Evolutionary conservation across 2,329 filamentous ascomycete species (phyloP).

Genomic region (Gliomastix tumulicola): DNA sequence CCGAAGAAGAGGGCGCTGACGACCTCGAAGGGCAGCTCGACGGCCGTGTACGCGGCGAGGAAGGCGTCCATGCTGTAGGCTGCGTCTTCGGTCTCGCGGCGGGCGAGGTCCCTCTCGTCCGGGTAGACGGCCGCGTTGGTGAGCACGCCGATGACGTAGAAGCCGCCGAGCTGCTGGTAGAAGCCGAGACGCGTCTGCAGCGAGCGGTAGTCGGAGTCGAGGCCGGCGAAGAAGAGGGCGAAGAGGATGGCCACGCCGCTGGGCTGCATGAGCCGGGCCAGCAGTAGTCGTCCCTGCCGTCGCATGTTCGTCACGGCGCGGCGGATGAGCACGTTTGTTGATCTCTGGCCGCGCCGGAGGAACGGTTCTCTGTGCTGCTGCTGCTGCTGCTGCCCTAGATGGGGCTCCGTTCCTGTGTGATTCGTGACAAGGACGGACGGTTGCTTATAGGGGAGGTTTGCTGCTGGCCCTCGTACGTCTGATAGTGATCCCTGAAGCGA

Average conservation of each 20-base stretch:
- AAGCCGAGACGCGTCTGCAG: conserved; percentile 70
- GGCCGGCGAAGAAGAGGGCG: conserved; percentile 63
- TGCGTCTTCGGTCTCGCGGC: conserved; percentile 66
- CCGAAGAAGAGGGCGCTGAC: conserved; percentile 60
- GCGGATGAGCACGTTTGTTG: no score
- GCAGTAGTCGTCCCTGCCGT: conserved; percentile 55
- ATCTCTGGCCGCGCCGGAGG: no score
- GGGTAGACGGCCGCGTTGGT: conserved; percentile 74
- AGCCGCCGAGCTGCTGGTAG: conserved; percentile 62
- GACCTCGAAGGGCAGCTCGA: conserved; percentile 68
- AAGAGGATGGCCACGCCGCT: conserved; percentile 56
- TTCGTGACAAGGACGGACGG: no score
- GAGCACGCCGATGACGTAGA: conserved; percentile 72
- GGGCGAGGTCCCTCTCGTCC: conserved; percentile 66
- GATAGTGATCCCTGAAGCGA: no score
- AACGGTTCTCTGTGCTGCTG: no score
- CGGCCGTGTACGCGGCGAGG: conserved; percentile 59
- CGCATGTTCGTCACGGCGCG: conserved; percentile 63
- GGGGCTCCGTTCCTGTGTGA: no score
- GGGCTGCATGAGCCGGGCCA: conserved; percentile 62
- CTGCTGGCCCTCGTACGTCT: no score
- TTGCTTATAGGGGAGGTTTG: no score
- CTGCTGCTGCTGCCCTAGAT: no score
- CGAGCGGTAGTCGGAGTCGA: conserved; percentile 60
- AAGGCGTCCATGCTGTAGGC: conserved; percentile 67